Conservation (phyloP, 2,329 filamentous ascomycete species). For the Calonectria leucothoes region DNA sequence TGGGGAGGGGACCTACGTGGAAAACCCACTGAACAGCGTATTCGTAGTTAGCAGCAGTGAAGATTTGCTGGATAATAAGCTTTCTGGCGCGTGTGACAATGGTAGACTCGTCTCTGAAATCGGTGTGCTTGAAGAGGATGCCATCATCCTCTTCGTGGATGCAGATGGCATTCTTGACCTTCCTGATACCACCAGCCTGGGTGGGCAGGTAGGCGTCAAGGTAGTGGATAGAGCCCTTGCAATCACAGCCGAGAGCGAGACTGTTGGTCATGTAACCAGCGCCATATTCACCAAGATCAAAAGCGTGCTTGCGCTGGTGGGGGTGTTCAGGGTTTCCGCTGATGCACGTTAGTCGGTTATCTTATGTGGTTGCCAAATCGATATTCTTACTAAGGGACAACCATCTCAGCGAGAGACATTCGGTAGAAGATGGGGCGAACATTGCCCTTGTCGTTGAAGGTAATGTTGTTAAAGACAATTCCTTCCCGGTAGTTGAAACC, state of each 20-base stretch:
- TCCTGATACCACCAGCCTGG: slow-evolving; percentile 77
- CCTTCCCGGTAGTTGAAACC: slow-evolving; percentile 97
- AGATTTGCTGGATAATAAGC: slow-evolving; percentile 89
- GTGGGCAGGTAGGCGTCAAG: slow-evolving; percentile 90
- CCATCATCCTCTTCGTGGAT: slow-evolving; percentile 95
- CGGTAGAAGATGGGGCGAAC: slow-evolving; percentile 87
- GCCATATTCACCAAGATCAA: slow-evolving; percentile 84
- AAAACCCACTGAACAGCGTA: slow-evolving; percentile 85
- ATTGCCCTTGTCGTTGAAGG: slow-evolving; percentile 85
- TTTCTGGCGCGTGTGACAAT: slow-evolving; percentile 89
- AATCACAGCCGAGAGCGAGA: slow-evolving; percentile 82
- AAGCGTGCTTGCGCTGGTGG: slow-evolving; percentile 84
- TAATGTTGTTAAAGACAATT: slow-evolving; percentile 90
- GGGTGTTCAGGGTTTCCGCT: slow-evolving; percentile 81
- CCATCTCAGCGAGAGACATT: slow-evolving; percentile 92
- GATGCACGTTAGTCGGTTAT: slow-evolving; percentile 9
- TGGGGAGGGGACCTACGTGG: slow-evolving; percentile 37
- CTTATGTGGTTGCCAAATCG: neutral
- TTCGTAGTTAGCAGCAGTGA: slow-evolving; percentile 96
- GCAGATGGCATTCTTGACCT: slow-evolving; percentile 94
- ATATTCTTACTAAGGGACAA: slow-evolving; percentile 77
- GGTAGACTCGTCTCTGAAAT: slow-evolving; percentile 90
- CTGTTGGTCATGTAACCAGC: slow-evolving; percentile 88
- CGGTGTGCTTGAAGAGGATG: slow-evolving; percentile 93
- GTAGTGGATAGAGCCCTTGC: slow-evolving; percentile 92